phyloP scores from a whole-genome alignment of 2,329 filamentous ascomycete genomes.

The Neofusicoccum laricinum region DNA sequence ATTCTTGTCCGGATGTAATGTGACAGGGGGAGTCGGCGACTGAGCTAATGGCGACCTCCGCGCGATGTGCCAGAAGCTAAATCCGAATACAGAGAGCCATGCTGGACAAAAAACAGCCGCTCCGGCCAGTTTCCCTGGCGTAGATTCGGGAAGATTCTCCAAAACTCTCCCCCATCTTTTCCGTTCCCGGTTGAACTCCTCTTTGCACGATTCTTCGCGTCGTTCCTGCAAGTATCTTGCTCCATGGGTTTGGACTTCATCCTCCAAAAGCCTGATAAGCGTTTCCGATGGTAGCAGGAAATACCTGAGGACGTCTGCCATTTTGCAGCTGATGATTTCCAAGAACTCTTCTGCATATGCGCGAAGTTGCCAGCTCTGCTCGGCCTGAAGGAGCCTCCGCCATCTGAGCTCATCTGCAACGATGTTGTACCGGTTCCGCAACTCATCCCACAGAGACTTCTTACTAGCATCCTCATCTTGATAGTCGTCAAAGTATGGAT shows the following conservation, averaged over 20 bases:
- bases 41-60: constrained; percentile 22
- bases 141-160: constrained; percentile 26
- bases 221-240: background rate
- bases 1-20: background rate
- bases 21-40: constrained; percentile 14
- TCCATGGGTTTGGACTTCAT: background rate
- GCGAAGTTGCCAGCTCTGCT: constrained; percentile 36
- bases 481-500: constrained; percentile 32
- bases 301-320: constrained; percentile 39
- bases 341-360: constrained; percentile 35
- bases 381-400: constrained; percentile 30
- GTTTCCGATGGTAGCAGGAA: constrained; percentile 31
- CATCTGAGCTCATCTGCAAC: constrained; percentile 27
- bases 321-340: constrained; percentile 31
- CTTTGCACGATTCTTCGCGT: constrained; percentile 22
- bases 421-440: constrained; percentile 28
- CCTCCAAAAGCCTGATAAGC: constrained; percentile 18
- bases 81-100: constrained; percentile 32
- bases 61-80: constrained; percentile 43
- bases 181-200: constrained; percentile 31
- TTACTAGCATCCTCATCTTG: constrained; percentile 17
- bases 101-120: constrained; percentile 36
- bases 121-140: constrained; percentile 24
- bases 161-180: constrained; percentile 33
- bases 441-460: constrained; percentile 24